phyloP scores from a whole-genome alignment of 495 filamentous ascomycete genomes.

The Lophiotrema nucula region DNA sequence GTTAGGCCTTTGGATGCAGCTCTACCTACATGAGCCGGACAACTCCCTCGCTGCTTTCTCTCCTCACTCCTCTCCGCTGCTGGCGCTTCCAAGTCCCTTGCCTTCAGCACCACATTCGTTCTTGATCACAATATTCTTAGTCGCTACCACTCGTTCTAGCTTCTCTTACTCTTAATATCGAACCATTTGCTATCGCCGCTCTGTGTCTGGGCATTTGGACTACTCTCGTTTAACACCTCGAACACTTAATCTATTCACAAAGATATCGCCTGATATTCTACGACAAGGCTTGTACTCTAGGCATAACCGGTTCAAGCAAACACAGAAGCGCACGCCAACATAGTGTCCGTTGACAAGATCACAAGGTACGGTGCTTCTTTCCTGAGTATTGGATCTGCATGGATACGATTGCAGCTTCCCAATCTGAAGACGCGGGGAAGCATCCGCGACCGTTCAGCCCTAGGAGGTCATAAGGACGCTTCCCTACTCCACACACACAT shows the following conservation, averaged over 20 bases:
- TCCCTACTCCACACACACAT: not conserved
- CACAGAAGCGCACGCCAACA: too few relatives aligned
- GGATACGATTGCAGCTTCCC: not conserved
- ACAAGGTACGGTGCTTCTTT: not conserved
- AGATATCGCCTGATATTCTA: too few relatives aligned
- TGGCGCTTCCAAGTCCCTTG: conserved; percentile 11
- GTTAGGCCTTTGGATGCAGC: not conserved
- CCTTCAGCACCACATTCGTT: conserved; percentile 8
- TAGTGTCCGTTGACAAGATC: too few relatives aligned
- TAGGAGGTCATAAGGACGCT: not conserved
- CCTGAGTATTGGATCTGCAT: not conserved
- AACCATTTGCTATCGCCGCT: too few relatives aligned
- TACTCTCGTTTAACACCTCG: too few relatives aligned
- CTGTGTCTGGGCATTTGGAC: too few relatives aligned
- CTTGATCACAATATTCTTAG: not conserved
- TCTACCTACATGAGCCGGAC: not conserved
- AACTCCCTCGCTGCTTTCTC: not conserved
- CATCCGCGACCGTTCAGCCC: not conserved
- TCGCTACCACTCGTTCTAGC: conserved; percentile 23
- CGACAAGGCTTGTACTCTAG: too few relatives aligned
- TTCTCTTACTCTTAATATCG: not conserved
- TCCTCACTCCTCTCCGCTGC: conserved; percentile 9
- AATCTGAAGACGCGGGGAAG: not conserved
- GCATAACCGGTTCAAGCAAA: too few relatives aligned
- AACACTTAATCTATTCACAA: too few relatives aligned